These are phyloP conservation scores for Hyaloperonospora brassicae DNA, from an alignment of 352 stramenopile species.

Conservation along the genomic window DNA sequence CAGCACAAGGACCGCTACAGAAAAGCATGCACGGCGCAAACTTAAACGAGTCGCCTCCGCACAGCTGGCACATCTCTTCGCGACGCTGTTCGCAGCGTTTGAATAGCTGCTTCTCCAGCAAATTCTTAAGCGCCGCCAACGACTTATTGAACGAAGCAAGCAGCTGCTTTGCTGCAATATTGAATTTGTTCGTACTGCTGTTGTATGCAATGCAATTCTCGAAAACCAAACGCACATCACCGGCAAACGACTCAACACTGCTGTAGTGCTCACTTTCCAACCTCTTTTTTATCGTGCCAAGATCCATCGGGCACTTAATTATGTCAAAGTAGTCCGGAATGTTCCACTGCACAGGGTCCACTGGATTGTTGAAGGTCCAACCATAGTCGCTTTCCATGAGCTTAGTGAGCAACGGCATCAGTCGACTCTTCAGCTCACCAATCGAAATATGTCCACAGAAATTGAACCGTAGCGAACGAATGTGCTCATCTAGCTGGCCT, in stretches of 20 bases:
- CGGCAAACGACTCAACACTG: constrained; percentile 80
- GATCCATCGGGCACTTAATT: constrained; percentile 97
- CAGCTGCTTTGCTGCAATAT: constrained; percentile 76
- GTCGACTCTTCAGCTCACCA: constrained; percentile 70
- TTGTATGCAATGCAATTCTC: constrained; percentile 89
- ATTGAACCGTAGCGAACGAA: constrained; percentile 83
- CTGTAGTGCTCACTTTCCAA: constrained; percentile 93
- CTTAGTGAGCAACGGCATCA: constrained; percentile 78
- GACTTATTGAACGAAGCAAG: constrained; percentile 68
- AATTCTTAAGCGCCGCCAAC: constrained; percentile 56
- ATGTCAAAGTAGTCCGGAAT: constrained; percentile 90
- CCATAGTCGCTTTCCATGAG: constrained; percentile 86
- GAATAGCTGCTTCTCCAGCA: constrained; percentile 80
- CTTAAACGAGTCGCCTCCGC: constrained; percentile 84
- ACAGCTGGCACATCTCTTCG: constrained; percentile 86
- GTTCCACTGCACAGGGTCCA: constrained; percentile 91
- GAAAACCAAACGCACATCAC: constrained; percentile 84
- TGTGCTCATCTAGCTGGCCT: constrained; percentile 81
- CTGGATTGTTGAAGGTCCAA: constrained; percentile 91
- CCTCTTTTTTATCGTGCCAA: constrained; percentile 96
- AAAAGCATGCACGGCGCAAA: constrained; percentile 87
- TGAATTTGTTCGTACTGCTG: constrained; percentile 85
- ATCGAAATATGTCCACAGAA: constrained; percentile 83
- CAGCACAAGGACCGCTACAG: constrained; percentile 77
- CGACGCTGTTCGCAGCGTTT: constrained; percentile 74